phyloP scores from a whole-genome alignment of 1,284 basidiomycete genomes.

The Flammula alnicola region DNA sequence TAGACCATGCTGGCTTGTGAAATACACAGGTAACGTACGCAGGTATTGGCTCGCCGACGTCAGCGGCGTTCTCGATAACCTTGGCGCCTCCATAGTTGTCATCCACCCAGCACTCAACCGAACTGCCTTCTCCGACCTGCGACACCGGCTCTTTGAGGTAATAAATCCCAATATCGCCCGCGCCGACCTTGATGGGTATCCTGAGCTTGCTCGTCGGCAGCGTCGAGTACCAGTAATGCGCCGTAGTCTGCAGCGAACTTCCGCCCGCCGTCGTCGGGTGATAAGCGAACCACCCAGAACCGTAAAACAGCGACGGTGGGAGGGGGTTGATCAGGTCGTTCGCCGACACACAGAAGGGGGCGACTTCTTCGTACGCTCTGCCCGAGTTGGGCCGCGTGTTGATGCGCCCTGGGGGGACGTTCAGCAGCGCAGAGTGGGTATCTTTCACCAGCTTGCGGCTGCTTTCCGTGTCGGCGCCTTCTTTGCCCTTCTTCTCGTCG shows the following conservation, averaged over 20 bases:
- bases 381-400: slow-evolving; percentile 65
- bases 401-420: slow-evolving; percentile 76
- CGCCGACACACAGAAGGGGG: slow-evolving; percentile 89
- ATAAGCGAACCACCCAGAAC: slow-evolving; percentile 84
- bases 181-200: slow-evolving; percentile 74
- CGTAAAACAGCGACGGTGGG: slow-evolving; percentile 86
- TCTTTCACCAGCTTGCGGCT: slow-evolving; percentile 27
- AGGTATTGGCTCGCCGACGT: slow-evolving; percentile 52
- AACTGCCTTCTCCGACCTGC: slow-evolving; percentile 61
- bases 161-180: slow-evolving; percentile 82
- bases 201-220: slow-evolving; percentile 78
- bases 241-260: slow-evolving; percentile 53
- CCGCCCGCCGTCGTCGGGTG: slow-evolving; percentile 54
- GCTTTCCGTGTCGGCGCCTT: slow-evolving; percentile 34
- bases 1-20: slow-evolving; percentile 3
- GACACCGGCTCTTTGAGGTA: slow-evolving; percentile 66
- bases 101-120: slow-evolving; percentile 86
- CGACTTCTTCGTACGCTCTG: slow-evolving; percentile 78
- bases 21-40: slow-evolving; percentile 49
- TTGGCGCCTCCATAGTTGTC: slow-evolving; percentile 72
- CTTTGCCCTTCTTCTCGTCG: slow-evolving; percentile 33
- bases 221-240: slow-evolving; percentile 89
- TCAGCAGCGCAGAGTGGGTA: slow-evolving; percentile 35
- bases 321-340: slow-evolving; percentile 95
- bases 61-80: slow-evolving; percentile 64